Evolutionary conservation across 495 filamentous ascomycete species (phyloP).

Genomic region (Melanomma pulvis-pyrius): DNA sequence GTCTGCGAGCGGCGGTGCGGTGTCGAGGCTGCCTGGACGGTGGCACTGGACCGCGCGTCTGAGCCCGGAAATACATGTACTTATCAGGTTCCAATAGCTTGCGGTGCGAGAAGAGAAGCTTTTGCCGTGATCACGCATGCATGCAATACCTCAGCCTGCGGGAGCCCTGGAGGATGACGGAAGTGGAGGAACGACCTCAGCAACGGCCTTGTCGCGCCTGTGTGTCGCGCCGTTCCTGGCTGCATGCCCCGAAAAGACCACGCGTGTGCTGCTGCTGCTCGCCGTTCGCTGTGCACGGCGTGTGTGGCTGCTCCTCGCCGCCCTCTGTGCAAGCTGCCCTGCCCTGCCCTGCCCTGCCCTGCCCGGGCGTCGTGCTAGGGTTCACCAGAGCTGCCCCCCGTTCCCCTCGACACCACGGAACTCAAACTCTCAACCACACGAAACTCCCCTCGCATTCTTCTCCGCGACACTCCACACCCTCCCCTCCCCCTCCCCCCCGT

Average conservation of each 20-base stretch:
- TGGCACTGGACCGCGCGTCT: not conserved
- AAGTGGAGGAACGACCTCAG: constrained; percentile 1
- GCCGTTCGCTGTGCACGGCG: not conserved
- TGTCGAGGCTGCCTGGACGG: not conserved
- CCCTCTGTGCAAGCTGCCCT: not conserved
- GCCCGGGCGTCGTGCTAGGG: too few relatives aligned
- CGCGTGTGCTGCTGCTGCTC: not conserved
- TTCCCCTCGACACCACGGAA: constrained; percentile 13
- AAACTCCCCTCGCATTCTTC: constrained; percentile 4
- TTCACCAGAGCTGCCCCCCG: too few relatives aligned
- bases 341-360: not conserved
- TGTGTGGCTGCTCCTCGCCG: constrained; percentile 1
- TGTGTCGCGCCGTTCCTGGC: constrained; percentile 1
- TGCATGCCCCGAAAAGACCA: not conserved
- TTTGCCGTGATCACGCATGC: constrained; percentile 1
- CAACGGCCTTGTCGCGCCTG: constrained; percentile 7
- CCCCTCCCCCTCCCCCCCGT: constrained; percentile 1
- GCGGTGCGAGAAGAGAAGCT: not conserved
- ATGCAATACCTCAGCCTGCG: constrained; percentile 19
- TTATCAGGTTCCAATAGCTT: not conserved
- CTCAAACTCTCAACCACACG: not conserved
- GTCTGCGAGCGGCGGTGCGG: too few relatives aligned
- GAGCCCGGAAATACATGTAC: too few relatives aligned
- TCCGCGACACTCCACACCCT: not conserved
- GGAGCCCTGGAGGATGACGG: constrained; percentile 7